Base-by-base conservation (phyloP, 495 filamentous ascomycete genomes). In the Aspergillus conjunctus region DNA sequence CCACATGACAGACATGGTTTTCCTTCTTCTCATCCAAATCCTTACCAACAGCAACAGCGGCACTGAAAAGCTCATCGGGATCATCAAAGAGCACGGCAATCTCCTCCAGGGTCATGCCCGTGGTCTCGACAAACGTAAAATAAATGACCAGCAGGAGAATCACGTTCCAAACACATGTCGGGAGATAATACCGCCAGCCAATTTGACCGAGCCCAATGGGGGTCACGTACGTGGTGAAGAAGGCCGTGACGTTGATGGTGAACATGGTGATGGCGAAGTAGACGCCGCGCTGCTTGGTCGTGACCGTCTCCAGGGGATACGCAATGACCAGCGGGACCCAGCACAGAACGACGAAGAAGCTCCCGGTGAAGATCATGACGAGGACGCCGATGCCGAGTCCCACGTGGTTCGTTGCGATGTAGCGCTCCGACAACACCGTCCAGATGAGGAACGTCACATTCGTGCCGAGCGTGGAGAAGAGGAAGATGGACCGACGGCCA, bases 11-110 rank as follows among this genome's bases (percentile, higher is more conserved):
- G 7, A 12, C 12, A 37, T 7, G 7, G 7, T 37, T 12, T 7
- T 7, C 33, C 32, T 53, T 7, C 46, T 49, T 49, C 15, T 21
- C 46, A 49, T 20, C 46, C 46, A 49, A 49, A 49, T 49, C 46
- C 3, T 14, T 22, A 4, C 17, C 46, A 22, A 49, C 46, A 20
- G 17, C 46, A 7, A 37, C 33, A 12, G 33, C 33, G 7, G 33
- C 33, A 37, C 12, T 37, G 33, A 37, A 37, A 12, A 37, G 7
- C 7, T 37, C 33, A 37, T 37, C 33, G 7, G 33, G 33, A 37
- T 37, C 33, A 37, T 37, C 33, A 37, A 37, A 37, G 7, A 37
- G 33, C 7, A 37, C 33, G 7, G 33, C 33, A 37, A 37, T 37
- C 33, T 37, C 33, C 33, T 37, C 33, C 33, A 37, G 12, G 12